Percentiles rank a stretch among this genome's conserved stretches.
Conservation (phyloP, 805 yeast genomes). For the Myxozyma geophila region DNA sequence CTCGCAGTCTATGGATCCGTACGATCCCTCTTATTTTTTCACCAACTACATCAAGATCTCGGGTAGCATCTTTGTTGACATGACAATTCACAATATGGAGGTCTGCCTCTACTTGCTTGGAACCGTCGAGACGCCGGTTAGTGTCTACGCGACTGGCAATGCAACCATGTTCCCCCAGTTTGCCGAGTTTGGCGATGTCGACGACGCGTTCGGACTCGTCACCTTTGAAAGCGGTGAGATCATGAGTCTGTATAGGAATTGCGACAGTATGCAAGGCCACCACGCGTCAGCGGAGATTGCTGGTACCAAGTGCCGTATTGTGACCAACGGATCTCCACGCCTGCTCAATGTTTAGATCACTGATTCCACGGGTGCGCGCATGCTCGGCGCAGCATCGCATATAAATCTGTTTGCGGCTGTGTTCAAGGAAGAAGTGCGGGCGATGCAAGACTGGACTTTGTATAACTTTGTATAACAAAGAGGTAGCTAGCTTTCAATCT, state of each 20-base stretch:
- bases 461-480: no score
- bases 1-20: slow-evolving; percentile 35
- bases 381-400: slow-evolving; percentile 26
- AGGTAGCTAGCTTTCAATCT: slow-evolving; percentile 21
- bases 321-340: slow-evolving; percentile 34
- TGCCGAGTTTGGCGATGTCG: slow-evolving; percentile 37
- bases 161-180: slow-evolving; percentile 36
- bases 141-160: slow-evolving; percentile 36
- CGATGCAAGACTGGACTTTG: slow-evolving; percentile 35
- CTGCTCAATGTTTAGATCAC: slow-evolving; percentile 22
- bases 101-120: slow-evolving; percentile 35
- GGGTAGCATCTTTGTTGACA: slow-evolving; percentile 41
- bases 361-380: slow-evolving; percentile 29
- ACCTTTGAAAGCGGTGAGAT: slow-evolving; percentile 32
- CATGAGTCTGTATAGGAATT: slow-evolving; percentile 31
- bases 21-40: slow-evolving; percentile 24
- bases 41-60: slow-evolving; percentile 36
- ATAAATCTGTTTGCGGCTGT: slow-evolving; percentile 28
- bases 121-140: slow-evolving; percentile 26
- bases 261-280: slow-evolving; percentile 39
- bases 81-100: slow-evolving; percentile 39
- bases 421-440: slow-evolving; percentile 25
- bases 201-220: slow-evolving; percentile 37
- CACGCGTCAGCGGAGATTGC: slow-evolving; percentile 37
- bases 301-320: slow-evolving; percentile 38